phyloP scores from a whole-genome alignment of 2,329 filamentous ascomycete genomes.

The Colletotrichum cereale region DNA sequence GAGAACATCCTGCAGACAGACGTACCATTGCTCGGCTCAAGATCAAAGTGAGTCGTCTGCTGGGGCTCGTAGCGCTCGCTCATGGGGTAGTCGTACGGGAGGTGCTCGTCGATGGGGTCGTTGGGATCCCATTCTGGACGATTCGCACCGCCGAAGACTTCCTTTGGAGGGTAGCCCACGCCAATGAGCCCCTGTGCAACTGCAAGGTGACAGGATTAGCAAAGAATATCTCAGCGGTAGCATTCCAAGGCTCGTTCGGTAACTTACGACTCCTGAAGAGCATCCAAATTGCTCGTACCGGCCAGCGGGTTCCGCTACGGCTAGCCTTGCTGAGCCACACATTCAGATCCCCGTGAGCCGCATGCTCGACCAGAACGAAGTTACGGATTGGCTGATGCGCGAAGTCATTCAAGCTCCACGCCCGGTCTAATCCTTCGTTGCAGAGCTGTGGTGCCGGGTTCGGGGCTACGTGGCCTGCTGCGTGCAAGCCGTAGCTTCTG shows the following conservation, averaged over 20 bases:
- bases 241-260: not conserved
- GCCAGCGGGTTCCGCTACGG: slow-evolving; percentile 19
- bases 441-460: not conserved
- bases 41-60: slow-evolving; percentile 35
- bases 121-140: slow-evolving; percentile 24
- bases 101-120: slow-evolving; percentile 20
- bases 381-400: slow-evolving; percentile 19
- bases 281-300: slow-evolving; percentile 32
- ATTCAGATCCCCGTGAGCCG: slow-evolving; percentile 43
- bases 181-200: slow-evolving; percentile 47
- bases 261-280: slow-evolving; percentile 33
- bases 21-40: slow-evolving; percentile 48
- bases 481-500: not conserved
- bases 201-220: slow-evolving; percentile 37
- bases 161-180: slow-evolving; percentile 43
- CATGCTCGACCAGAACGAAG: slow-evolving; percentile 46
- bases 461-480: not conserved
- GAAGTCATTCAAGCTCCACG: slow-evolving; percentile 17
- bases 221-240: not conserved
- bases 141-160: not conserved
- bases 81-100: slow-evolving; percentile 22
- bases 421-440: slow-evolving; percentile 2
- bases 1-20: not conserved
- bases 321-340: slow-evolving; percentile 36
- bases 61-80: slow-evolving; percentile 21